Percentiles rank a stretch among this genome's conserved stretches.
Evolutionary conservation across 371 early-diverging fungal genomes (phyloP).

Genomic region (Dichotomocladium elegans): DNA sequence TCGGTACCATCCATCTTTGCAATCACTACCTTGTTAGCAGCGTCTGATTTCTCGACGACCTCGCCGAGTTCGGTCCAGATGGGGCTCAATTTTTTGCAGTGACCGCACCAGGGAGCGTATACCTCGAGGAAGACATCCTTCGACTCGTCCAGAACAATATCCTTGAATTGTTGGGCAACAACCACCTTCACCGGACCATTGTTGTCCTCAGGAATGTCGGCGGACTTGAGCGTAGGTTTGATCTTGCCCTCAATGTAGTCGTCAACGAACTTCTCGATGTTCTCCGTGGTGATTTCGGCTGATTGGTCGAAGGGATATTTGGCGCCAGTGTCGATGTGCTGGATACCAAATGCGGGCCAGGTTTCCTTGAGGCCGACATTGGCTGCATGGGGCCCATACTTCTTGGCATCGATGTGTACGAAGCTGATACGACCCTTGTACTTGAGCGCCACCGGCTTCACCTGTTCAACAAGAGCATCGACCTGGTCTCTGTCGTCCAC

Average conservation of each 20-base stretch:
- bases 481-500: conserved; percentile 61
- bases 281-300: conserved; percentile 54
- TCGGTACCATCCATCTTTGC: conserved; percentile 96
- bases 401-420: conserved; percentile 84
- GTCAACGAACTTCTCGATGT: conserved; percentile 59
- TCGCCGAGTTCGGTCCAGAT: conserved; percentile 75
- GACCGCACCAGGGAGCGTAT: conserved; percentile 94
- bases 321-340: conserved; percentile 59
- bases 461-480: conserved; percentile 41
- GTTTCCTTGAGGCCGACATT: conserved; percentile 77
- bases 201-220: conserved; percentile 79
- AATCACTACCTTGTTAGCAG: conserved; percentile 63
- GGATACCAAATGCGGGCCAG: conserved; percentile 94
- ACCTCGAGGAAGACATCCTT: conserved; percentile 95
- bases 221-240: conserved; percentile 79
- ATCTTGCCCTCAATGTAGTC: conserved; percentile 69
- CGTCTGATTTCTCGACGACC: conserved; percentile 15
- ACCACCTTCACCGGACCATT: conserved; percentile 86
- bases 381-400: conserved; percentile 83
- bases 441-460: conserved; percentile 78
- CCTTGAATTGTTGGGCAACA: conserved; percentile 77
- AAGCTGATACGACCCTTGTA: conserved; percentile 82
- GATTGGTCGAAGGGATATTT: conserved; percentile 83
- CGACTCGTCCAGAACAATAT: conserved; percentile 75
- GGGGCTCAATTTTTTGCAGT: conserved; percentile 89